Percentiles rank a stretch among this genome's conserved stretches.
These are phyloP conservation scores for Avena sativa DNA, from an alignment of 176 grass and related monocot genomes.

Conservation along the genomic window DNA sequence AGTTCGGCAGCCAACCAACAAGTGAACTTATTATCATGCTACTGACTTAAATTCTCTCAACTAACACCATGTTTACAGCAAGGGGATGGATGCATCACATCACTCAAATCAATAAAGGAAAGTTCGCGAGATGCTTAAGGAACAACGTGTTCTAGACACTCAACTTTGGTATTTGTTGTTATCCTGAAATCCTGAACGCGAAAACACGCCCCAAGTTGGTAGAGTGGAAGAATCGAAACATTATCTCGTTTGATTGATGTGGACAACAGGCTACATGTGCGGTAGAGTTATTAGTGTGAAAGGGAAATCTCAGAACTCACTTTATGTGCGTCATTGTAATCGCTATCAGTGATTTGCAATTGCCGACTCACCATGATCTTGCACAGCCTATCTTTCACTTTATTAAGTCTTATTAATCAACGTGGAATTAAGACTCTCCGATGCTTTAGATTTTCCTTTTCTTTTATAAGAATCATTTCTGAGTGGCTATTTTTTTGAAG, in stretches of 20 bases:
- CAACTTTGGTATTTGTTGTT: conserved; percentile 28
- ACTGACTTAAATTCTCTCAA: conserved; percentile 6
- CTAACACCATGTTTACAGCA: conserved; percentile 2
- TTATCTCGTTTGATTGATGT: conserved; percentile 43
- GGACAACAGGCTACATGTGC: conserved; percentile 40
- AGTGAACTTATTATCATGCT: conserved; percentile 13
- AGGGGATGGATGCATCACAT: conserved; percentile 35
- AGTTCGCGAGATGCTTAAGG: conserved; percentile 39
- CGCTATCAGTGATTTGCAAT: background rate
- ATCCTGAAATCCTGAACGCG: conserved; percentile 16
- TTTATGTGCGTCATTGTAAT: background rate
- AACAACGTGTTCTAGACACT: conserved; percentile 43
- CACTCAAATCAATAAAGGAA: conserved; percentile 44
- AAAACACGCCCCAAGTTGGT: conserved; percentile 28
- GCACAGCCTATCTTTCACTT: background rate
- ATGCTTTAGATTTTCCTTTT: background rate
- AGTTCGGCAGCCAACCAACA: conserved; percentile 8
- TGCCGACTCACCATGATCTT: conserved; percentile 7
- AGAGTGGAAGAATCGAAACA: conserved; percentile 42
- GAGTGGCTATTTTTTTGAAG: background rate
- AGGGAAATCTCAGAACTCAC: conserved; percentile 10
- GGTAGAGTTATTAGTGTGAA: conserved; percentile 39
- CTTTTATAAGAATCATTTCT: background rate
- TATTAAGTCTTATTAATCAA: background rate
- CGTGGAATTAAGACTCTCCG: background rate